Percentiles rank a stretch among this genome's conserved stretches.
Conservation (phyloP, 2,329 filamentous ascomycete species). For the Nemania sp. region DNA sequence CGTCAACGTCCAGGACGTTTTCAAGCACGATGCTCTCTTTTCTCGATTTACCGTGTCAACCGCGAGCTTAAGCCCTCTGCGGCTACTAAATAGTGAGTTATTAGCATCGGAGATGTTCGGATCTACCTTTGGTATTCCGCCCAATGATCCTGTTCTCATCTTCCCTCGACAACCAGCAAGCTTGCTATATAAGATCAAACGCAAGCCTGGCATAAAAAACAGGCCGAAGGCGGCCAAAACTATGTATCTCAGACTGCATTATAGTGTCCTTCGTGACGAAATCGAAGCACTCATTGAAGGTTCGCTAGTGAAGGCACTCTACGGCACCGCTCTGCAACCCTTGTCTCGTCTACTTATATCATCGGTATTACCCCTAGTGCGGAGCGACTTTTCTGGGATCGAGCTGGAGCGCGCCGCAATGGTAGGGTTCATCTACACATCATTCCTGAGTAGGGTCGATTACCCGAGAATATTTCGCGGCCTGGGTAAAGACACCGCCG, state of each 20-base stretch:
- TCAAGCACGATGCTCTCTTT: conserved; percentile 84
- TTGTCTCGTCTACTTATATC: conserved; percentile 62
- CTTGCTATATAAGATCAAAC: conserved; percentile 81
- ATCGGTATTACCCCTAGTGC: conserved; percentile 59
- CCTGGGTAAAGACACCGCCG: conserved; percentile 57
- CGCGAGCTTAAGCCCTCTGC: conserved; percentile 78
- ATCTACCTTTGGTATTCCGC: conserved; percentile 68
- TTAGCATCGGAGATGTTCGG: conserved; percentile 76
- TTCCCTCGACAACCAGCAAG: conserved; percentile 86
- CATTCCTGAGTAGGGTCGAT: conserved; percentile 58
- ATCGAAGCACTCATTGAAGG: conserved; percentile 65
- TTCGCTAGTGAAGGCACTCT: conserved; percentile 57
- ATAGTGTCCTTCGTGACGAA: conserved; percentile 81
- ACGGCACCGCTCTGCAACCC: conserved; percentile 56
- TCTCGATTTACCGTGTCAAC: conserved; percentile 93
- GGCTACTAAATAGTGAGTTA: conserved; percentile 78
- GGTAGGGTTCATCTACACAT: conserved; percentile 63
- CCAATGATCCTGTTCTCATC: conserved; percentile 69
- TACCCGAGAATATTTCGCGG: conserved; percentile 65
- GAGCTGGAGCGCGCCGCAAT: conserved; percentile 70
- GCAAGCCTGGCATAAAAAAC: conserved; percentile 57
- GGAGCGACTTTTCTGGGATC: conserved; percentile 58
- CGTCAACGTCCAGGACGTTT: conserved; percentile 96
- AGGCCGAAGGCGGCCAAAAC: conserved; percentile 56
- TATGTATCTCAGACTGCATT: conserved; percentile 78